These are phyloP conservation scores for Arthrobotrys megalospora DNA, from an alignment of 2,329 filamentous ascomycete species.

Conservation along the genomic window DNA sequence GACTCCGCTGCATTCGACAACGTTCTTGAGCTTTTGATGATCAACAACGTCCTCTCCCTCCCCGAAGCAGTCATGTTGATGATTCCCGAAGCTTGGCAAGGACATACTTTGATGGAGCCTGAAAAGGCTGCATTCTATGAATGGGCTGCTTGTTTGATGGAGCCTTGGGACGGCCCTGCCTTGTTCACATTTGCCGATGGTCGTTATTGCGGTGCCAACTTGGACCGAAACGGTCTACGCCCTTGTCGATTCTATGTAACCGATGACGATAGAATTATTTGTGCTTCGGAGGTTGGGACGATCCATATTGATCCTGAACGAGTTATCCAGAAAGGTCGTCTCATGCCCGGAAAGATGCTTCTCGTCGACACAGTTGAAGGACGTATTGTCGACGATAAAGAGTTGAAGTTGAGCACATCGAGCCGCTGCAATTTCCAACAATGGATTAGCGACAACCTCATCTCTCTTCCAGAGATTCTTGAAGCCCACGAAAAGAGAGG, in stretches of 20 bases:
- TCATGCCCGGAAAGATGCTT: conserved; percentile 96
- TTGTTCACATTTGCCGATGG: conserved; percentile 98
- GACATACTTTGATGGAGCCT: conserved; percentile 90
- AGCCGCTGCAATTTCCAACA: conserved; percentile 86
- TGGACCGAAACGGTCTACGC: conserved; percentile 93
- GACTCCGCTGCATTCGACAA: conserved; percentile 98
- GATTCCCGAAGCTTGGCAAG: conserved; percentile 98
- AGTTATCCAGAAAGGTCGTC: conserved; percentile 90
- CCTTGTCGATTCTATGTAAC: conserved; percentile 98
- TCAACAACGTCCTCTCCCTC: conserved; percentile 94
- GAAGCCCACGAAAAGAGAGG: conserved; percentile 73
- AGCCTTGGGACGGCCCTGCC: conserved; percentile 97
- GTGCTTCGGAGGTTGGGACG: conserved; percentile 94
- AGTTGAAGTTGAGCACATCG: conserved; percentile 91
- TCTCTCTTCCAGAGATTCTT: conserved; percentile 83
- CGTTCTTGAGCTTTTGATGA: conserved; percentile 90
- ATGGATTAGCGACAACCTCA: conserved; percentile 88
- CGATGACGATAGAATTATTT: conserved; percentile 96
- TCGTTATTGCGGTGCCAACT: conserved; percentile 94
- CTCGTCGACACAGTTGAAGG: conserved; percentile 92
- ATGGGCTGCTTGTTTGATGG: conserved; percentile 99
- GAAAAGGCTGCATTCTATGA: conserved; percentile 98
- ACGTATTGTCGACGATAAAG: conserved; percentile 92
- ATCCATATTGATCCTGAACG: conserved; percentile 91
- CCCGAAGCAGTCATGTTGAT: conserved; percentile 98